Conservation (phyloP, 83 land plant species). For the Picea abies region DNA sequence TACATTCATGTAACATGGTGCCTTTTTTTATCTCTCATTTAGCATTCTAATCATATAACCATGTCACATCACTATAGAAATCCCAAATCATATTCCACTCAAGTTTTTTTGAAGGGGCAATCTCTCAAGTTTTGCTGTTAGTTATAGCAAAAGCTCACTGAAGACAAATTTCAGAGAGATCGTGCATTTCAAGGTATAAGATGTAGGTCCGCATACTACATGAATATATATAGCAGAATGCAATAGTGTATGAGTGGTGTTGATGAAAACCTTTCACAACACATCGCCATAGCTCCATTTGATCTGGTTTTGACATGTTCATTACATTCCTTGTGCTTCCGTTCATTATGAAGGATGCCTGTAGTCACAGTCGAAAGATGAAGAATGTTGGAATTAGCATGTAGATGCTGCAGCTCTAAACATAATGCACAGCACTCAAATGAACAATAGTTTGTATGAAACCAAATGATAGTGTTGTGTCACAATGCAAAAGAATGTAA, state of each 20-base stretch:
- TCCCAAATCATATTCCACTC: background rate
- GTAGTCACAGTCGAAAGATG: conserved; percentile 10
- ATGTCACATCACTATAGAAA: background rate
- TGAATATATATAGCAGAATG: background rate
- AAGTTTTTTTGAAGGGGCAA: background rate
- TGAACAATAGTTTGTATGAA: too few relatives aligned
- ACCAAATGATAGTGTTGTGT: too few relatives aligned
- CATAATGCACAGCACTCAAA: background rate
- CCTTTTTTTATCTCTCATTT: background rate
- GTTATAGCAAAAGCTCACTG: background rate
- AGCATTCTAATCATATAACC: too few relatives aligned
- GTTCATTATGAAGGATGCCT: conserved; percentile 92
- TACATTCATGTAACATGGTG: conserved; percentile 2
- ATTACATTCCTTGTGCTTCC: conserved; percentile 86
- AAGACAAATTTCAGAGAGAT: background rate
- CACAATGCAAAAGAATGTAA: too few relatives aligned
- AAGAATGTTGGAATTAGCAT: background rate
- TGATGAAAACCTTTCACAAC: conserved; percentile 59
- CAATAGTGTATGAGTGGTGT: background rate
- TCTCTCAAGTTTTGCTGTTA: background rate
- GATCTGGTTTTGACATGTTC: conserved; percentile 93
- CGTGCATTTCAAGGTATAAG: background rate
- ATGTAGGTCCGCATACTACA: too few relatives aligned
- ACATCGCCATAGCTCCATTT: conserved; percentile 76
- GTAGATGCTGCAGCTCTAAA: background rate